These are phyloP conservation scores for Sesbania bispinosa DNA, from an alignment of 306 rosid species.

Conservation along the genomic window DNA sequence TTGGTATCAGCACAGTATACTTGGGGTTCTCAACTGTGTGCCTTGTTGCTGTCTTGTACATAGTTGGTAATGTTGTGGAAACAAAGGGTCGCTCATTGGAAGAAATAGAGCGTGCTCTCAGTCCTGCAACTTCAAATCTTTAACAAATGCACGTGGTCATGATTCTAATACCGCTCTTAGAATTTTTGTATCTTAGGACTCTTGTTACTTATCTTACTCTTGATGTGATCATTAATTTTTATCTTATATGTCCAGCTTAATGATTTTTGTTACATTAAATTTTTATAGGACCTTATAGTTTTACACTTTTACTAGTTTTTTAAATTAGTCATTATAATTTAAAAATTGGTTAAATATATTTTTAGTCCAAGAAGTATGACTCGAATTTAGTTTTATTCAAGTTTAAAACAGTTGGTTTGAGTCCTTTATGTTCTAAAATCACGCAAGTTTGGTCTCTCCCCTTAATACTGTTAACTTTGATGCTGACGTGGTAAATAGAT, in stretches of 20 bases:
- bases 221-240: neutral
- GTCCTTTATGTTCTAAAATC: no score
- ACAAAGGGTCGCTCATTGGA: constrained; percentile 89
- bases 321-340: no score
- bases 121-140: constrained; percentile 36
- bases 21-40: constrained; percentile 67
- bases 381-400: no score
- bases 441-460: no score
- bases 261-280: no score
- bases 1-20: constrained; percentile 68
- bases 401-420: no score
- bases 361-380: no score
- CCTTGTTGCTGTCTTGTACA: constrained; percentile 65
- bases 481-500: no score
- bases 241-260: neutral
- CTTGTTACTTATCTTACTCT: neutral
- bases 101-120: constrained; percentile 73
- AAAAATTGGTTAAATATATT: no score
- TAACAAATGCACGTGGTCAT: neutral
- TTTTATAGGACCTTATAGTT: no score
- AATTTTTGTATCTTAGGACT: constrained; percentile 3
- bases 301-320: no score
- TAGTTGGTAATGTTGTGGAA: constrained; percentile 71
- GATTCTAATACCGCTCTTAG: neutral
- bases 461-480: no score